Percentiles rank a stretch among this genome's conserved stretches.
Evolutionary conservation across 108 stramenopile genomes (phyloP).

Genomic region (Skeletonema marinoi): DNA sequence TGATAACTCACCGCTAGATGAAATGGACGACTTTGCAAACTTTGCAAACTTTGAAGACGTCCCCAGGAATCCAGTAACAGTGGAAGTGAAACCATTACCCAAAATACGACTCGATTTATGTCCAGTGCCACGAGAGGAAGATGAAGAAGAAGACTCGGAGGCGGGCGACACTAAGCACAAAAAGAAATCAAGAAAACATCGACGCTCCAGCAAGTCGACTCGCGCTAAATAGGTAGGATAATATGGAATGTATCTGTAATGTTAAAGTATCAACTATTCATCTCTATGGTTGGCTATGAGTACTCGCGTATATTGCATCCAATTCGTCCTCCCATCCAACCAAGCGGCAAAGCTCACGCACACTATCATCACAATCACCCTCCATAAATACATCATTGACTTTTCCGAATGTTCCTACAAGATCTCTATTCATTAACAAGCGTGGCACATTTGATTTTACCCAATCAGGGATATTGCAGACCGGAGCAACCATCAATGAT

Average conservation of each 20-base stretch:
- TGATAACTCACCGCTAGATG: not conserved
- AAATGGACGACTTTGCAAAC: slow-evolving; percentile 29
- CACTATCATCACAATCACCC: slow-evolving; percentile 47
- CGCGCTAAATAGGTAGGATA: not conserved
- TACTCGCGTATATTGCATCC: slow-evolving; percentile 12
- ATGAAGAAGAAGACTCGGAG: slow-evolving; percentile 66
- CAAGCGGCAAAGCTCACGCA: slow-evolving; percentile 27
- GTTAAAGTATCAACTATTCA: not conserved
- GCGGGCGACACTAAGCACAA: slow-evolving; percentile 23
- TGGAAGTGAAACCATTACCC: slow-evolving; percentile 88
- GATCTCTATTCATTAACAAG: slow-evolving; percentile 38
- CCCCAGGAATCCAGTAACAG: slow-evolving; percentile 62
- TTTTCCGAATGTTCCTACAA: slow-evolving; percentile 31
- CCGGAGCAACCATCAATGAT: slow-evolving; percentile 81
- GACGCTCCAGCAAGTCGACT: slow-evolving; percentile 11
- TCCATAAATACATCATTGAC: slow-evolving; percentile 28
- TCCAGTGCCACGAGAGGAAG: slow-evolving; percentile 87
- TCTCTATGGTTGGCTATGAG: not conserved
- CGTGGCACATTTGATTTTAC: slow-evolving; percentile 3
- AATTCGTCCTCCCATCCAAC: slow-evolving; percentile 41
- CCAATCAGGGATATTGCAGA: slow-evolving; percentile 55
- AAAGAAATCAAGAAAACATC: slow-evolving; percentile 46
- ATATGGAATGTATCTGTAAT: not conserved
- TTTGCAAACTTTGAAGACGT: slow-evolving; percentile 17
- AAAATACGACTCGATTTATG: slow-evolving; percentile 85